Percentiles rank a stretch among this genome's conserved stretches.
phyloP scores from a whole-genome alignment of 163 green algal genomes.

The Scenedesmus sp. region DNA sequence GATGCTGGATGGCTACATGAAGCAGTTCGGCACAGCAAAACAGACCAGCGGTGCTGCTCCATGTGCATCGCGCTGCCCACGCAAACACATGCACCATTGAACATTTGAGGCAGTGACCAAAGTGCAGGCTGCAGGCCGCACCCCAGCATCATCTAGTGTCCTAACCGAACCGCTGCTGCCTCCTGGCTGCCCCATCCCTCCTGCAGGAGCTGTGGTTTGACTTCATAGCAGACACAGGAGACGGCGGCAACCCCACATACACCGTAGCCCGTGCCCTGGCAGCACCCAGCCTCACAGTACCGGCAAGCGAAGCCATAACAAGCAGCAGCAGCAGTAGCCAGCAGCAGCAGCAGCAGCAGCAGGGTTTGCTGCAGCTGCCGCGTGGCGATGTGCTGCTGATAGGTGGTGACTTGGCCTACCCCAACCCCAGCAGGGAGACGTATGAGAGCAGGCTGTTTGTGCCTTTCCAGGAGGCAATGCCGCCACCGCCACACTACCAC shows the following conservation, averaged over 20 bases:
- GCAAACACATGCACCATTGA: neutral
- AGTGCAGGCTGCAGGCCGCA: neutral
- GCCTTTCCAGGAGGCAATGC: slow-evolving; percentile 88
- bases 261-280: slow-evolving; percentile 83
- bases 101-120: neutral
- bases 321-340: neutral
- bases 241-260: slow-evolving; percentile 92
- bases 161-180: neutral
- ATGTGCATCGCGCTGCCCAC: neutral
- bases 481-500: slow-evolving; percentile 82
- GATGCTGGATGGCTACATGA: no score
- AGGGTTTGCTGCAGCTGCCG: slow-evolving; percentile 66
- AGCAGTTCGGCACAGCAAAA: neutral
- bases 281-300: slow-evolving; percentile 64
- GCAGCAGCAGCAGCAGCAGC: slow-evolving; percentile 39
- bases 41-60: neutral
- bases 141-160: neutral
- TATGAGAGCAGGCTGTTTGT: slow-evolving; percentile 86
- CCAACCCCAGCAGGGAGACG: slow-evolving; percentile 81
- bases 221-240: slow-evolving; percentile 85
- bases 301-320: neutral
- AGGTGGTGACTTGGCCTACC: slow-evolving; percentile 91
- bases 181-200: neutral
- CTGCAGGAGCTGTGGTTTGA: slow-evolving; percentile 84
- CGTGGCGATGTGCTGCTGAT: slow-evolving; percentile 80